These are phyloP conservation scores for Eucommia ulmoides DNA, from an alignment of 257 asterid species.

Conservation along the genomic window DNA sequence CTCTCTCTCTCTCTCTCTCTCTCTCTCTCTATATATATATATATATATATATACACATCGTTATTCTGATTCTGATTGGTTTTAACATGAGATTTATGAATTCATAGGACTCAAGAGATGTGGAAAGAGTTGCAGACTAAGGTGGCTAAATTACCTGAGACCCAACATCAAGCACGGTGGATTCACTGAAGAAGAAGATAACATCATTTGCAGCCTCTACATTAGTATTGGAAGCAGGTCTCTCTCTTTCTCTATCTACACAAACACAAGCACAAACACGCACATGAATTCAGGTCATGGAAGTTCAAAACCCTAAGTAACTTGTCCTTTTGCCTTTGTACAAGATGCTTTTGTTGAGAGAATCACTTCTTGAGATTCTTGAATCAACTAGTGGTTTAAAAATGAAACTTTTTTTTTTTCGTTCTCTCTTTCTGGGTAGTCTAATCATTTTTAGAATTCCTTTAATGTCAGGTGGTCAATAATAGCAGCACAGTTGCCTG, in stretches of 20 bases:
- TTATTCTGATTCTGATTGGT: neutral
- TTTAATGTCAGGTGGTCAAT: conserved; percentile 60
- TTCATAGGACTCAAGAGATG: conserved; percentile 78
- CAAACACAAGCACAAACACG: conserved; percentile 7
- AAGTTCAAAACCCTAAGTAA: too few relatives aligned
- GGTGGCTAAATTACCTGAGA: conserved; percentile 89
- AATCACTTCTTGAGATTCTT: conserved; percentile 2
- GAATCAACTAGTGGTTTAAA: neutral
- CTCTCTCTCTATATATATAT: neutral
- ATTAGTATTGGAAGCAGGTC: conserved; percentile 99
- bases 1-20: neutral
- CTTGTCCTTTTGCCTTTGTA: conserved; percentile 64
- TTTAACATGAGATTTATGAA: neutral
- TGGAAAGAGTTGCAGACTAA: conserved; percentile 89
- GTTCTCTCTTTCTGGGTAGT: neutral
- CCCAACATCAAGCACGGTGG: conserved; percentile 94
- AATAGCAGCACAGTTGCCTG: conserved; percentile 92
- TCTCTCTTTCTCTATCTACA: conserved; percentile 3
- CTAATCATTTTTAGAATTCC: neutral
- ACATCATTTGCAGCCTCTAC: conserved; percentile 85
- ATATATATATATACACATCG: neutral
- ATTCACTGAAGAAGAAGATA: conserved; percentile 97
- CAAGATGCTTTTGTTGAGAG: conserved; percentile 22
- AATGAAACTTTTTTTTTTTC: too few relatives aligned
- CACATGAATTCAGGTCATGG: conserved; percentile 15